Evolutionary conservation across 805 yeast species (phyloP).

Genomic region (Starmerella sp.): DNA sequence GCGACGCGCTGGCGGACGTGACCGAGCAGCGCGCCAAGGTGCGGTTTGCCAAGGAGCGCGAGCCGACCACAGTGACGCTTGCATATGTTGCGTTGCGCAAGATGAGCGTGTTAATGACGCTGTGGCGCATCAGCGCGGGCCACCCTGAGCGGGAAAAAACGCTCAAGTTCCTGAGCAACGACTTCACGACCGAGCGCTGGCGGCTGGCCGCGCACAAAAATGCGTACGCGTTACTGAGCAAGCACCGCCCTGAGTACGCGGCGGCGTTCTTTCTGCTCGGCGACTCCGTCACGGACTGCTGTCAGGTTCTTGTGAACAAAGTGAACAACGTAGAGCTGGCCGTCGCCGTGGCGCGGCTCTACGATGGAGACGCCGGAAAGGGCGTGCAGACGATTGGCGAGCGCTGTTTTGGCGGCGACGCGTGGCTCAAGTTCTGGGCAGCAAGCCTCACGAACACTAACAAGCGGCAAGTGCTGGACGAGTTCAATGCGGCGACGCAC

Average conservation of each 20-base stretch:
- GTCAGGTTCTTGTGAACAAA: conserved; percentile 58
- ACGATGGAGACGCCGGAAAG: conserved; percentile 46
- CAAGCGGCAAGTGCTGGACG: neutral
- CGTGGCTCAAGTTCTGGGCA: conserved; percentile 9
- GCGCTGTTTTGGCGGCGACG: conserved; percentile 15
- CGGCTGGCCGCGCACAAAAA: conserved; percentile 79
- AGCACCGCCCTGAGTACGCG: conserved; percentile 77
- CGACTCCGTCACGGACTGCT: conserved; percentile 63
- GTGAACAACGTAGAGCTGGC: conserved; percentile 63
- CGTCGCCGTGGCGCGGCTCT: conserved; percentile 66
- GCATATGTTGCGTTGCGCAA: conserved; percentile 69
- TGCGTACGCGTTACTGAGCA: conserved; percentile 81
- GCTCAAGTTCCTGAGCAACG: conserved; percentile 63
- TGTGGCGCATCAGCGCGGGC: conserved; percentile 70
- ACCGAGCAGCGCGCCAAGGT: conserved; percentile 63
- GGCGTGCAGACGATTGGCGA: conserved; percentile 34
- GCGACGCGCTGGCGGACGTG: conserved; percentile 36
- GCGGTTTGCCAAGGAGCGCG: conserved; percentile 52
- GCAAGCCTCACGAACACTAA: conserved; percentile 22
- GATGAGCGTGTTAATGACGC: conserved; percentile 61
- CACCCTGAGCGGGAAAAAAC: conserved; percentile 78
- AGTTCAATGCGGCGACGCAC: neutral
- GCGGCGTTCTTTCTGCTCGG: conserved; percentile 81
- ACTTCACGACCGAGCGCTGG: conserved; percentile 70
- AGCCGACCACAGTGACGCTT: conserved; percentile 65